Evolutionary conservation across 306 rosid genomes (phyloP).

Genomic region (Citrullus amarus): DNA sequence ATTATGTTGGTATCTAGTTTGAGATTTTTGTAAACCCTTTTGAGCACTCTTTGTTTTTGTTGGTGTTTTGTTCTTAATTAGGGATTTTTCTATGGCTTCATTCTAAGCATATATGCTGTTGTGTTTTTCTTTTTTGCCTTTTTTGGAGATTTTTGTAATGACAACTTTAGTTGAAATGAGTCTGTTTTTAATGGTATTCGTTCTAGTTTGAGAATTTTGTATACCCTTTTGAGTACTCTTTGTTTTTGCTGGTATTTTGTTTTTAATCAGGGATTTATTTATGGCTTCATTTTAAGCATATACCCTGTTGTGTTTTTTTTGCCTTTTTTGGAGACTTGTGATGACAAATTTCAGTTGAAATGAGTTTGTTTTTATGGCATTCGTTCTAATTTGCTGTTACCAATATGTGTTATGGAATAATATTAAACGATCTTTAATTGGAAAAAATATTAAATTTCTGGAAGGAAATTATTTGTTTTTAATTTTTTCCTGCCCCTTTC

Average conservation of each 20-base stretch:
- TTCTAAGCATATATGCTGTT: not conserved
- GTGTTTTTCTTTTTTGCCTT: not conserved
- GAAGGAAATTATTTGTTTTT: not conserved
- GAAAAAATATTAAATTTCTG: not conserved
- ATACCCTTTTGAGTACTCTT: constrained; percentile 7
- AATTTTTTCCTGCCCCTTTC: not conserved
- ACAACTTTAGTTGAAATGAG: not conserved
- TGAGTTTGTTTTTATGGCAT: not conserved
- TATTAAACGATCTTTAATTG: not conserved
- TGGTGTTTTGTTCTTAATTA: not conserved
- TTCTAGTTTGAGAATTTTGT: constrained; percentile 5
- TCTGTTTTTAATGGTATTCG: not conserved
- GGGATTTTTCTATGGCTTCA: not conserved
- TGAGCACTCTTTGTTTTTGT: not conserved
- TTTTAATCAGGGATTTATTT: not conserved
- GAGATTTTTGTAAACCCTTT: constrained; percentile 4
- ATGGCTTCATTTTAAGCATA: not conserved
- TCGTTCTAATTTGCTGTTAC: not conserved
- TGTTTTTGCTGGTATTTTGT: not conserved
- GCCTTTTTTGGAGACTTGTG: not conserved
- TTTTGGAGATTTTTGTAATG: not conserved
- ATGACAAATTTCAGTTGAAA: not conserved
- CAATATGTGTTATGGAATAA: not conserved
- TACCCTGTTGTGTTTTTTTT: not conserved
- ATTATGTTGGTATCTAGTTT: not conserved